phyloP scores from a whole-genome alignment of 2,329 filamentous ascomycete genomes.

The Escovopsis sp. region DNA sequence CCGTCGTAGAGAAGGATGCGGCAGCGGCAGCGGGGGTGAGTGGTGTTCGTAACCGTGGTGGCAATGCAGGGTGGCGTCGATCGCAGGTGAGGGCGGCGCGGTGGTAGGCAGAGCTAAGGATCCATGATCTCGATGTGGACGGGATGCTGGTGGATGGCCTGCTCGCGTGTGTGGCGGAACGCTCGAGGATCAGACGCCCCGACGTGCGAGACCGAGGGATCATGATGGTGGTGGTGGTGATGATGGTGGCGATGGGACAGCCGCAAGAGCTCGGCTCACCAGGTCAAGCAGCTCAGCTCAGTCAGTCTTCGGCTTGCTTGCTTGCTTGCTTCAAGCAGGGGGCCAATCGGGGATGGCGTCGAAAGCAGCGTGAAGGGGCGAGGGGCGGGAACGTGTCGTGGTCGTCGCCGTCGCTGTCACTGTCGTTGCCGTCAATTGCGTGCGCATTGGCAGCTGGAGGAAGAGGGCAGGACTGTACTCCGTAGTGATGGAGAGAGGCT shows the following conservation, averaged over 20 bases:
- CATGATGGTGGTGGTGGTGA: conserved; percentile 20
- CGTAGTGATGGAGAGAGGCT: too few species aligned
- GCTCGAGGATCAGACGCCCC: conserved; percentile 23
- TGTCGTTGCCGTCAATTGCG: too few species aligned
- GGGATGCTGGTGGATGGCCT: conserved; percentile 9
- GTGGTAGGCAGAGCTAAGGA: conserved; percentile 13
- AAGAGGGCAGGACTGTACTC: too few species aligned
- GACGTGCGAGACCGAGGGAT: conserved; percentile 26
- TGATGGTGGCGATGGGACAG: too few species aligned
- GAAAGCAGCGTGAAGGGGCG: not conserved
- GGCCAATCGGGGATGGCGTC: too few species aligned
- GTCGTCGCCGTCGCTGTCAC: too few species aligned
- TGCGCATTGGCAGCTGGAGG: conserved; percentile 19
- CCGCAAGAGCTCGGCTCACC: conserved; percentile 1
- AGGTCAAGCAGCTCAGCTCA: not conserved
- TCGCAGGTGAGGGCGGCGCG: conserved; percentile 16
- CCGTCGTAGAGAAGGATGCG: conserved; percentile 22
- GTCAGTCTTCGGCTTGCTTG: too few species aligned
- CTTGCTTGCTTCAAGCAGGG: too few species aligned
- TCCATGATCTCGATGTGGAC: conserved; percentile 13
- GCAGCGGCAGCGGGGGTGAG: conserved; percentile 1
- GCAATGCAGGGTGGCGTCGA: conserved; percentile 15
- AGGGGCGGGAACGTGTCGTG: not conserved
- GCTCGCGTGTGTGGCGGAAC: conserved; percentile 14
- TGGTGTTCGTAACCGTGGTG: conserved; percentile 14